Base-by-base conservation (phyloP, 768 basidiomycete genomes). In the Tylopilus sp. region DNA sequence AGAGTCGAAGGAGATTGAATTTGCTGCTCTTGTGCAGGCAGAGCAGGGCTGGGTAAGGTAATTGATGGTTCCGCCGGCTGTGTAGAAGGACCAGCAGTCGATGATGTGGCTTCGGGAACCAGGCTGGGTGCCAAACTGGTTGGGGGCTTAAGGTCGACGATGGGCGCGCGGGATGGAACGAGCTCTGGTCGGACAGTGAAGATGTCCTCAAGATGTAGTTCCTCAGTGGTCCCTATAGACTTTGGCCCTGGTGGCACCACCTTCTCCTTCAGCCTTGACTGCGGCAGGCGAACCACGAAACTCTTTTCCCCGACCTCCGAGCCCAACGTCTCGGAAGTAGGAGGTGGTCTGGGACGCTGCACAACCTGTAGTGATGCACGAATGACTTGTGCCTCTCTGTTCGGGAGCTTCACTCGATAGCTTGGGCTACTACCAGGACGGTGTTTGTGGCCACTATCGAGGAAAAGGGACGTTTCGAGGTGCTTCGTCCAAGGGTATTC, bases 401-500 rank as follows among this genome's bases (percentile, higher is more conserved):
- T 83, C 4, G 88, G 80, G 18, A 92, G 65, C 60, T 81, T 85
- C 49, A 91, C 75, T 21, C 85, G 79, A 55, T 80, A 76, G 25
- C 73, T 73, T 25, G 76, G 73, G 6, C 76, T 78, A 41, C 79
- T 77, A 20, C 82, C 80, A 12, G 70, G 71, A n/a, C 82, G 79
- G 12, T 81, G 75, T 61, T 83, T 84, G 22, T 80, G 71, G 22
- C 78, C 68, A 15, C 75, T 60, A 44, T 90, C 86, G 44, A 79
- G 76, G 70, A 83, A 85, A 17, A 91, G 80, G 65, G 82, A 87
- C 3, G 75, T 78, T 60, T 91, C 88, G 57, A 85, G 81, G 48
- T 90, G 87, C 62, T 90, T 91, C 9, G 90, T 91, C 88, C 88
- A 91, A 59, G 83, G 76, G 40, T 78, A 77, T 61, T 92, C 90